Evolutionary conservation across 495 filamentous ascomycete species (phyloP).

Genomic region (Tuber microsphaerosporum): DNA sequence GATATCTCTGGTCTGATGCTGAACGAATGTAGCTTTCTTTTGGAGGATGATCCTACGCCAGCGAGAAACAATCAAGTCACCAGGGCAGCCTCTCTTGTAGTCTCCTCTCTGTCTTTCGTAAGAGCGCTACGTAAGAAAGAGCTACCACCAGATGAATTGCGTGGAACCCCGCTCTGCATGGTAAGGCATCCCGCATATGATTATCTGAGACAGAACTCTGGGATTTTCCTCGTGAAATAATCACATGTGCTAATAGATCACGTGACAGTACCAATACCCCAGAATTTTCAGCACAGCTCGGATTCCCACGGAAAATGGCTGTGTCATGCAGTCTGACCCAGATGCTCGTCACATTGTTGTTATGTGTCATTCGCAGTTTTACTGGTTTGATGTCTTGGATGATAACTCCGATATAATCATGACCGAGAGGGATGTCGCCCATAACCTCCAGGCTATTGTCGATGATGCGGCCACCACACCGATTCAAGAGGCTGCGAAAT

Average conservation of each 20-base stretch:
- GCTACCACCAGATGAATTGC: conserved; percentile 78
- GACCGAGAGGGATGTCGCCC: conserved; percentile 86
- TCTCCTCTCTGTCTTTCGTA: conserved; percentile 87
- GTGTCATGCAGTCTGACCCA: conserved; percentile 89
- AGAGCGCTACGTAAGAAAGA: conserved; percentile 89
- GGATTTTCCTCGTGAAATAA: neutral
- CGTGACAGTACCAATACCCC: conserved; percentile 72
- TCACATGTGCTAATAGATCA: conserved; percentile 17
- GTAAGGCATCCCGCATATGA: conserved; percentile 8
- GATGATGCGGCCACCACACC: conserved; percentile 83
- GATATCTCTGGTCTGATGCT: conserved; percentile 5
- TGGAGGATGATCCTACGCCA: conserved; percentile 96
- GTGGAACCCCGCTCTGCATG: conserved; percentile 83
- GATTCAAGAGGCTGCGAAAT: conserved; percentile 88
- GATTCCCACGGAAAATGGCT: conserved; percentile 89
- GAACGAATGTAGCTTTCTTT: conserved; percentile 55
- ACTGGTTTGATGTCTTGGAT: conserved; percentile 97
- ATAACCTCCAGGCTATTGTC: conserved; percentile 87
- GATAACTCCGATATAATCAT: conserved; percentile 92
- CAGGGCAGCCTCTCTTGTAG: conserved; percentile 80
- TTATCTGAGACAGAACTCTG: neutral
- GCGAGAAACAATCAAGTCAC: conserved; percentile 94
- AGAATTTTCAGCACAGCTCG: conserved; percentile 91
- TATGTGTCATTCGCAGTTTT: conserved; percentile 91
- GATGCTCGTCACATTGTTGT: conserved; percentile 87